Evolutionary conservation across 2,329 filamentous ascomycete species (phyloP), one percentile per base, ranked within the genome.

Genomic region (Cytospora piceicola): DNA sequence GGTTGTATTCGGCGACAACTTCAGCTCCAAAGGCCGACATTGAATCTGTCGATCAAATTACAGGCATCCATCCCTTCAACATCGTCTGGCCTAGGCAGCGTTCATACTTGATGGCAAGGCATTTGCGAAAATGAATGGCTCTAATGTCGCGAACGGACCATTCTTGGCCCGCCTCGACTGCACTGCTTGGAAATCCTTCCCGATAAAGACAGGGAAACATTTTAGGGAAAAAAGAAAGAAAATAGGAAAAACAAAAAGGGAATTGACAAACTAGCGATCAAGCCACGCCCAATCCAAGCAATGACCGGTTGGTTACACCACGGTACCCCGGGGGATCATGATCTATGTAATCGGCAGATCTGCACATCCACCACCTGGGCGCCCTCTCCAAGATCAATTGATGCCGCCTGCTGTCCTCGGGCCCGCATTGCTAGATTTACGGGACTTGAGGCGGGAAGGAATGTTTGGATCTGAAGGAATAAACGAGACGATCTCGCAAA

Each of bases 401-500:
- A 32, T 42, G 11, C 30, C 12, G 15, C 27, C n/a, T 39, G 42
- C 46, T 20, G 27, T 36, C 29, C 52, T n/a, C 22, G 34, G 60
- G 52, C 29, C 29, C 20, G 61, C 17, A 39, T 46, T 63, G 22
- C 29, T 63, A 29, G 42, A 22, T 51, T 63, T 30, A 55, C 54
- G n/a, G 39, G 30, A 51, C 2, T 24, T 51, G 34, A 36, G 57
- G 61, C 61, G 61, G 61, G 53, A 51, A 63, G 61, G 61, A 63
- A 36, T 54, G n/a, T 36, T 36, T 36, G 34, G 34, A 14, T 49
- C 24, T 29, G 46, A 12, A 49, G n/a, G 46, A 49, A 49, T 24
- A 11, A 49, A 49, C 46, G 46, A 49, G 22, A n/a, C 53, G 46
- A 32, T 36, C 20, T 36, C 42, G 36, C 49, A 51, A 51, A 39